These are phyloP conservation scores for Chytridiales sp. DNA, from an alignment of 371 early-diverging fungal species.

Conservation along the genomic window DNA sequence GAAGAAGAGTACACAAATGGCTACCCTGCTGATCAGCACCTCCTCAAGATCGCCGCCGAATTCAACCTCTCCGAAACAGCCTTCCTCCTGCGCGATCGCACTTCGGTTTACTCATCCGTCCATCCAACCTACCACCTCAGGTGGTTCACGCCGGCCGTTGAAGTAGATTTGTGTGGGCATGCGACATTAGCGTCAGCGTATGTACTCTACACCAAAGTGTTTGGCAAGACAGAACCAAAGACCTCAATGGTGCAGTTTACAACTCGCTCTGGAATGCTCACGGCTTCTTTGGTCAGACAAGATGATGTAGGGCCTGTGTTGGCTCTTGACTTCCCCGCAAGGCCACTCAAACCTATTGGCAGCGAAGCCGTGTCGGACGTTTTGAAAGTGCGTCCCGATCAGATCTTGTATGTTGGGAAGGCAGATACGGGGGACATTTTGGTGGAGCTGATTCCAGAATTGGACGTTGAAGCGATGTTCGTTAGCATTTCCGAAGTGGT, in stretches of 20 bases:
- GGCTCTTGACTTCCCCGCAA: slow-evolving; percentile 2
- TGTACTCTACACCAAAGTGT: slow-evolving; percentile 13
- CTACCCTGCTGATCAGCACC: slow-evolving; percentile 5
- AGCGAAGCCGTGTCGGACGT: neutral
- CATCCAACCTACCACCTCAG: slow-evolving; percentile 29
- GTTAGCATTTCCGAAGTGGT: neutral
- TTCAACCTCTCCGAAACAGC: slow-evolving; percentile 47
- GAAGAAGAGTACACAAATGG: slow-evolving; percentile 17
- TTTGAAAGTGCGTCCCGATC: neutral
- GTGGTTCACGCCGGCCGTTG: slow-evolving; percentile 45
- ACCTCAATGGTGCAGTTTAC: neutral
- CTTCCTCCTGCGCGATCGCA: slow-evolving; percentile 21
- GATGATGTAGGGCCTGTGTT: neutral
- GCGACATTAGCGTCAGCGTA: slow-evolving; percentile 46
- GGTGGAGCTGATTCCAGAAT: slow-evolving; percentile 2
- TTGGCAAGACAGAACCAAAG: neutral
- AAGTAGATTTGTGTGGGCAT: slow-evolving; percentile 47
- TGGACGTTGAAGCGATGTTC: slow-evolving; percentile 10
- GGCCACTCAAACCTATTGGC: neutral
- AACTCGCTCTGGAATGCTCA: slow-evolving; percentile 4
- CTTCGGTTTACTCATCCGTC: neutral
- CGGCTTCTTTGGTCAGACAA: slow-evolving; percentile 1
- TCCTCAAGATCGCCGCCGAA: slow-evolving; percentile 31
- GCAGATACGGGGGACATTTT: slow-evolving; percentile 1
- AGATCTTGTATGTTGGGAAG: neutral